Base-by-base conservation (phyloP, 768 basidiomycete genomes). In the Sporobolomyces pararoseus region DNA sequence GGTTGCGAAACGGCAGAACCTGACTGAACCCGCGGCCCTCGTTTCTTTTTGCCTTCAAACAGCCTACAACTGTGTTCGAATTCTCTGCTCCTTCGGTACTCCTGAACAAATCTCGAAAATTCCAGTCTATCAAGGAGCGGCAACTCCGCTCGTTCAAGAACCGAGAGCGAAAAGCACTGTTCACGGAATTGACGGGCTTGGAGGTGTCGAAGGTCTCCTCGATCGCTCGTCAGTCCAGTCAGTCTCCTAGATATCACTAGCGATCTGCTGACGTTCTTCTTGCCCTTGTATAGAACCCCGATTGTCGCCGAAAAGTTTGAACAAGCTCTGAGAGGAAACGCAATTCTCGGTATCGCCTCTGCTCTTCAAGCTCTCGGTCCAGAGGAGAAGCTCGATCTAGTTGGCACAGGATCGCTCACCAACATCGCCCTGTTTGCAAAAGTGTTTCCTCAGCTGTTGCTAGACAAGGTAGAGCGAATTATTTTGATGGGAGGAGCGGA, bases 401-500 rank as follows among this genome's bases (percentile, higher is more conserved):
- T 90, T 3, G 89, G 89, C 0, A 86, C 84, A 6, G 91, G 91
- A 0, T 89, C 91, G 3, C 85, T 90, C 85, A 92, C 91, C 31
- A 94, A 93, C 70, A 82, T 90, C 42, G 87, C 86, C 0, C 79
- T 88, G 7, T 87, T 89, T 73, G 81, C 87, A 27, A 81, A 81
- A 68, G 78, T 80, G n/a, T 82, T 81, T 60, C 84, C 86, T 0
- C 82, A 85, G 31, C 79, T 86, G 7, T 66, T 84, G 27, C 63
- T 57, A 44, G 80, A 80, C 3, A 86, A 82, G 19, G 80, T 90
- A 21, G 87, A 87, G 70, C 84, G 88, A 65, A 84, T 90, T 71
- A 86, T 89, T 17, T 88, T 91, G 77, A 93, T 94, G 91, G 91
- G 91, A 21, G 91, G 91, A 29, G 90, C 86, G 2, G 86, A 90